These are phyloP conservation scores for Dendrobium catenatum DNA, from an alignment of 106 monocot genomes.

Conservation along the genomic window DNA sequence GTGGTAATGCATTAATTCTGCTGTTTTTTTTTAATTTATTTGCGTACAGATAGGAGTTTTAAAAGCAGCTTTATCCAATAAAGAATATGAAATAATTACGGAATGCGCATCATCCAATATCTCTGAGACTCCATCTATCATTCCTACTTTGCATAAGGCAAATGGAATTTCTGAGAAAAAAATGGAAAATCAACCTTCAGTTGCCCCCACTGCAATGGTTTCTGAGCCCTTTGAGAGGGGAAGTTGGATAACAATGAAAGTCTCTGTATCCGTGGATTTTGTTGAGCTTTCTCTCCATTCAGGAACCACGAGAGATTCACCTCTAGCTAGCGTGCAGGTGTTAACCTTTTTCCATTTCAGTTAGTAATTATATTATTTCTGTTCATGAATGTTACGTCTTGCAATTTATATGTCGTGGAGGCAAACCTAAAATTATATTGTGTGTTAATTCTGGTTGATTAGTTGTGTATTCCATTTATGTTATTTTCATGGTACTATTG, in stretches of 20 bases:
- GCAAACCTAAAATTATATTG: neutral
- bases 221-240: slow-evolving; percentile 17
- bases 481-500: neutral
- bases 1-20: neutral
- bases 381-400: neutral
- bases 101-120: slow-evolving; percentile 86
- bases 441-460: neutral
- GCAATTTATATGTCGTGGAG: neutral
- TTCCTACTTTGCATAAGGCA: slow-evolving; percentile 46
- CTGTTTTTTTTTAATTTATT: neutral
- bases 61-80: slow-evolving; percentile 78
- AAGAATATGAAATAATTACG: slow-evolving; percentile 89
- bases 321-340: slow-evolving; percentile 85
- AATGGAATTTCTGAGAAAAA: slow-evolving; percentile 19
- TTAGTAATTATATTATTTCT: neutral
- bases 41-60: slow-evolving; percentile 56
- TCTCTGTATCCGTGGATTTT: slow-evolving; percentile 55
- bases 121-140: slow-evolving; percentile 65
- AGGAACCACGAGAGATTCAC: slow-evolving; percentile 65
- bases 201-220: slow-evolving; percentile 18
- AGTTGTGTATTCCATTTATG: neutral
- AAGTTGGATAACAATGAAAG: slow-evolving; percentile 67
- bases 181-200: slow-evolving; percentile 17
- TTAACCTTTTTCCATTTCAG: neutral
- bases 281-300: slow-evolving; percentile 79